Conservation (phyloP, 2,329 filamentous ascomycete species). For the Penicillium sp. region DNA sequence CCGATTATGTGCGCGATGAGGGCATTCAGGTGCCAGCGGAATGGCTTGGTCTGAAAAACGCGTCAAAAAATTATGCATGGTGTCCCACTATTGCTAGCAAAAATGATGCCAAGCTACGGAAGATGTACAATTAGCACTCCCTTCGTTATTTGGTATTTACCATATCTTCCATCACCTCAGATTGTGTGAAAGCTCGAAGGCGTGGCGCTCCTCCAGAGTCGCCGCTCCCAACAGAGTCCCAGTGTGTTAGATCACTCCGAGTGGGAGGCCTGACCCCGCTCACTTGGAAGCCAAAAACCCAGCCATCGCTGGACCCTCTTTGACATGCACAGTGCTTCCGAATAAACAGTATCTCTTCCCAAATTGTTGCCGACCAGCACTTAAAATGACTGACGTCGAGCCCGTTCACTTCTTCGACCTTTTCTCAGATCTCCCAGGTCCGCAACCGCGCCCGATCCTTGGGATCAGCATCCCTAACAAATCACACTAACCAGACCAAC, state of each 20-base stretch:
- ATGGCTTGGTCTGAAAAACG: background rate
- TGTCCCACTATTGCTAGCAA: background rate
- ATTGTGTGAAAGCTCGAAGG: too few species aligned
- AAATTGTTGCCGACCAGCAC: background rate
- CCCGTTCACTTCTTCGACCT: background rate
- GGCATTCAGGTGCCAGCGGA: background rate
- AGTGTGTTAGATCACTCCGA: background rate
- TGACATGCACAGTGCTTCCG: background rate
- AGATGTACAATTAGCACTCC: background rate
- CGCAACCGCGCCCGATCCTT: background rate
- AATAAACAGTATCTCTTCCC: background rate
- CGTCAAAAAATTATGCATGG: background rate
- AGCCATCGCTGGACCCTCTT: background rate
- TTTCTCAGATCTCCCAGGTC: background rate
- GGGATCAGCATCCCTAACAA: too few species aligned
- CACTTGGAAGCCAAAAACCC: background rate
- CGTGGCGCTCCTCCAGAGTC: too few species aligned
- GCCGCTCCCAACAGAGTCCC: too few species aligned
- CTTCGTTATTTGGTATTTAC: too few species aligned
- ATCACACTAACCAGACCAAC: background rate
- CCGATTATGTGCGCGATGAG: background rate
- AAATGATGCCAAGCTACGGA: background rate
- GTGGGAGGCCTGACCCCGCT: background rate
- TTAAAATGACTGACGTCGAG: background rate
- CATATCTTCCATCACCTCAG: too few species aligned